phyloP scores from a whole-genome alignment of 1,139 yeast species.

The Cylindricascospora bacillispora region DNA sequence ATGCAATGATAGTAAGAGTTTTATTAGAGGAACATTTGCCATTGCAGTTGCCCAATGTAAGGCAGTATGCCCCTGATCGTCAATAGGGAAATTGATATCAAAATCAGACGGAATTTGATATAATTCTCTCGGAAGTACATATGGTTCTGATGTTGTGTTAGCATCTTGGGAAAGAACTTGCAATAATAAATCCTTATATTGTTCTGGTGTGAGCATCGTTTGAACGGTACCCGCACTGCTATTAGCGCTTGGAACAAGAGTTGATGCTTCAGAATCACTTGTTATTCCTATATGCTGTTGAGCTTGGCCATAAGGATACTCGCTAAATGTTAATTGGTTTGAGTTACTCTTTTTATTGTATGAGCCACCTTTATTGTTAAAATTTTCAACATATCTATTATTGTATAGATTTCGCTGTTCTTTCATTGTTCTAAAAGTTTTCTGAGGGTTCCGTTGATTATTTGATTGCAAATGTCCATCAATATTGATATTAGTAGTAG shows the following conservation, averaged over 20 bases:
- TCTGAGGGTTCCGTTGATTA: background rate
- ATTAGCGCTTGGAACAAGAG: background rate
- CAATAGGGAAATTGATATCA: constrained; percentile 76
- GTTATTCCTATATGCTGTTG: background rate
- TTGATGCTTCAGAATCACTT: background rate
- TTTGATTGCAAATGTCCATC: background rate
- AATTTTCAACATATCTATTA: no score
- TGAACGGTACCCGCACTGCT: background rate
- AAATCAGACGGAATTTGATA: constrained; percentile 68
- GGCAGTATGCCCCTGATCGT: constrained; percentile 92
- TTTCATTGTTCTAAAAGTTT: background rate
- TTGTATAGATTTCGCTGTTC: no score
- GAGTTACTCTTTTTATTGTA: background rate
- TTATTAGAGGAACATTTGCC: constrained; percentile 65
- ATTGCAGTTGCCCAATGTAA: constrained; percentile 96
- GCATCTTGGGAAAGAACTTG: constrained; percentile 38
- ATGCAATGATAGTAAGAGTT: constrained; percentile 49
- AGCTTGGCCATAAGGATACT: background rate
- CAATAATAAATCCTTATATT: constrained; percentile 23
- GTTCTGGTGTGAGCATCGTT: constrained; percentile 9
- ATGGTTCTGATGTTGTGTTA: constrained; percentile 33
- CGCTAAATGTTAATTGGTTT: background rate
- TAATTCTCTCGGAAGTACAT: constrained; percentile 61
- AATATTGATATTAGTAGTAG: background rate
- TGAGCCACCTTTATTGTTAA: background rate